Conservation (phyloP, 2,329 filamentous ascomycete species). For the Cadophora luteo-olivacea region DNA sequence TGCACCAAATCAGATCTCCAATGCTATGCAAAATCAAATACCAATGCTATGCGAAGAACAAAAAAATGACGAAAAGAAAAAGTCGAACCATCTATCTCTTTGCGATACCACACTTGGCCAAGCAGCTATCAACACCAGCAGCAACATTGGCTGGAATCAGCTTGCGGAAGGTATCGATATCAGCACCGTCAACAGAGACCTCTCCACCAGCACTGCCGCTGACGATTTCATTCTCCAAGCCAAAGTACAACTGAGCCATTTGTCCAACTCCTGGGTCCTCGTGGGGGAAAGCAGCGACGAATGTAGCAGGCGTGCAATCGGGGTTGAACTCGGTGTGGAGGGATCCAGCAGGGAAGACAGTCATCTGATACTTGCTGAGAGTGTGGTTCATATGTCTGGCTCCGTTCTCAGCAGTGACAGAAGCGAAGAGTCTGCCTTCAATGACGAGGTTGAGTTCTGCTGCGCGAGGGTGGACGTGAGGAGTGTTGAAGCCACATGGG, state of each 20-base stretch:
- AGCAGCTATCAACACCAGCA: constrained; percentile 52
- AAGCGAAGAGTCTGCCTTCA: constrained; percentile 54
- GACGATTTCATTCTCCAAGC: constrained; percentile 45
- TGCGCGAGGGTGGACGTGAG: constrained; percentile 60
- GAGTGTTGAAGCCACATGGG: constrained; percentile 61
- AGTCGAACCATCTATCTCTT: constrained; percentile 36
- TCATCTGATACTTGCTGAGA: constrained; percentile 54
- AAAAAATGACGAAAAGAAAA: background rate
- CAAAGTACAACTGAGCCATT: constrained; percentile 48
- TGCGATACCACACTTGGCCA: constrained; percentile 49
- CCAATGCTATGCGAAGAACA: background rate
- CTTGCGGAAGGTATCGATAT: constrained; percentile 44
- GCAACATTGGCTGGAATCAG: constrained; percentile 51
- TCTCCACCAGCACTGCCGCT: constrained; percentile 41
- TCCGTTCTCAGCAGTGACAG: constrained; percentile 59
- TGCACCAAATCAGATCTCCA: background rate
- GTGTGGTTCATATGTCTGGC: constrained; percentile 50
- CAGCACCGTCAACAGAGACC: constrained; percentile 40
- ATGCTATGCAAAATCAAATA: constrained; percentile 15
- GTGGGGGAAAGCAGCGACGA: constrained; percentile 52
- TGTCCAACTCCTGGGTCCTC: constrained; percentile 48
- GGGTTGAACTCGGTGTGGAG: constrained; percentile 64
- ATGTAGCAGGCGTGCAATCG: constrained; percentile 55
- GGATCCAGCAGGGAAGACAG: constrained; percentile 59
- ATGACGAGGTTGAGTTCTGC: constrained; percentile 59